phyloP scores from a whole-genome alignment of 495 filamentous ascomycete species.

The Aspergillus bertholletiae region DNA sequence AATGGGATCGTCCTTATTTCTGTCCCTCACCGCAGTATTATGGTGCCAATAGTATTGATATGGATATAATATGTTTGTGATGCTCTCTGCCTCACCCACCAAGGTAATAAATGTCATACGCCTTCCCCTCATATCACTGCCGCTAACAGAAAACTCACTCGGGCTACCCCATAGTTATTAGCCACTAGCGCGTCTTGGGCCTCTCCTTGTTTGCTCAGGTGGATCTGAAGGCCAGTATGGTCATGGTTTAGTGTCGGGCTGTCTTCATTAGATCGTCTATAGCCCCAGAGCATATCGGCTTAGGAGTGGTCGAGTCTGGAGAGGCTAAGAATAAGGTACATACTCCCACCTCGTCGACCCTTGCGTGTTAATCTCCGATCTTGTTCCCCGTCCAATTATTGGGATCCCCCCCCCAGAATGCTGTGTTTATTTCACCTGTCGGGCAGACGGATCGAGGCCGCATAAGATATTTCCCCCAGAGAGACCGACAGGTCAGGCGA shows the following conservation, averaged over 20 bases:
- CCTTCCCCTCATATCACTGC: neutral
- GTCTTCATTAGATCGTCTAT: constrained; percentile 1
- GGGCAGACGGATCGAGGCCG: constrained; percentile 8
- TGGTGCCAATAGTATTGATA: neutral
- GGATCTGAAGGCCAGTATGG: neutral
- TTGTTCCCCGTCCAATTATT: neutral
- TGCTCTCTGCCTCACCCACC: neutral
- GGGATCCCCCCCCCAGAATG: neutral
- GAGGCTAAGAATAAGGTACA: neutral
- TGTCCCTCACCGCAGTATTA: neutral
- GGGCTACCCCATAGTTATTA: neutral
- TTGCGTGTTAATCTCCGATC: constrained; percentile 7
- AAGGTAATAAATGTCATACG: neutral
- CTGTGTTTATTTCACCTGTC: neutral
- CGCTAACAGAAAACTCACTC: neutral
- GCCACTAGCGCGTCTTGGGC: neutral
- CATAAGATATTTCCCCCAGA: constrained; percentile 2
- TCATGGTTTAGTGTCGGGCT: neutral
- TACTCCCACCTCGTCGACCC: neutral
- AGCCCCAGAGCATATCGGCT: neutral
- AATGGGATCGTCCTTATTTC: neutral
- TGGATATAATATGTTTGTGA: neutral
- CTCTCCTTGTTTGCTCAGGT: neutral
- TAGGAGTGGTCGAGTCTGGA: neutral
- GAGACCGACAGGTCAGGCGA: constrained; percentile 22